Evolutionary conservation across 805 yeast genomes (phyloP), one percentile per base, ranked within the genome.

Genomic region (Nakazawaea sp.): DNA sequence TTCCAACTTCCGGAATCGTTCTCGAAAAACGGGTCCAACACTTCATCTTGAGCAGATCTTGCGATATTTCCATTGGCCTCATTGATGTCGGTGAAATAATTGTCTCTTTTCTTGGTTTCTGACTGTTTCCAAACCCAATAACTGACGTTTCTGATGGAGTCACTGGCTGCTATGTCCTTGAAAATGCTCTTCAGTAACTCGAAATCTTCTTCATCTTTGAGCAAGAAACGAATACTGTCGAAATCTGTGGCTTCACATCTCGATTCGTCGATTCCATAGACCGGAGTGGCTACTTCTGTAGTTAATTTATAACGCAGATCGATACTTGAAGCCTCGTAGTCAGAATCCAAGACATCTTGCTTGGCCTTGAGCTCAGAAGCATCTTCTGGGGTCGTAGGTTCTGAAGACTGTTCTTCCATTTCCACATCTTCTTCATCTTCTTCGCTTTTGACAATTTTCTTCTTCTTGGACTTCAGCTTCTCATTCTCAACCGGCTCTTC

Each of bases 121-220:
- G 56, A 65, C 32, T 66, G 69, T 41, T 68, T 75, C 86, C 87
- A 83, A 1, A 81, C 72, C 87, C 87, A 79, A 44, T 71, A 78
- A 8, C 66, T 66, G 4, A 70, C 50, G 47, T 70, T 66, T 15
- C 51, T 56, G 18, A 58, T 54, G 4, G 41, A 33, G 5, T 28
- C 32, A 27, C 29, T 33, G 18, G 50, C 47, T 17, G 36, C 43
- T 10, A 47, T 35, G 5, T 50, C 53, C 4, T 50, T 43, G 9
- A 79, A 54, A 0, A 75, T 61, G 38, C 67, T 64, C 37, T 64
- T 63, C 16, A 84, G 66, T 13, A 81, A 51, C 26, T 51, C 53
- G 33, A 78, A 59, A 55, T 88, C 97, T 53, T 89, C 96, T 1
- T 73, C 76, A 50, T 88, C 96, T 47, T 74, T 75, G 5, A 88